Evolutionary conservation across 2,329 filamentous ascomycete genomes (phyloP), one percentile per base, ranked within the genome.

Genomic region (Penicillium freii): DNA sequence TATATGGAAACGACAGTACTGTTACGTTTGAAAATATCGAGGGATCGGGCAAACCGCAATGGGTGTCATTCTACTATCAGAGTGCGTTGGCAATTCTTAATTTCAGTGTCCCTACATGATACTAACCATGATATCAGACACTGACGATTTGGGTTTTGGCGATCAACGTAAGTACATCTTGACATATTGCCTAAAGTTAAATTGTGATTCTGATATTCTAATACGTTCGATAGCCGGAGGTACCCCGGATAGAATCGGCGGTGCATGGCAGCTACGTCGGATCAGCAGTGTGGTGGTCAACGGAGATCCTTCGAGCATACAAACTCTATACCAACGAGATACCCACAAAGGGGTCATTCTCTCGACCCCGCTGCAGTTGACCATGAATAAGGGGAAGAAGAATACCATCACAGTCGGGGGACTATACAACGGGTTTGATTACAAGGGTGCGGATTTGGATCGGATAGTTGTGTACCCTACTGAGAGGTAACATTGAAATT

Each of bases 261-360:
- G 84, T 0, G 71, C 75, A 0, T 87, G 84, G 84, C 82, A 85
- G 59, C 72, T 87, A 6, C 79, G 84, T 5, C 79, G 84, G 10
- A 82, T 87, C 55, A 81, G 80, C 64, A 85, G 84, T 47, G 84
- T 87, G 2, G 73, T 85, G 0, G 81, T 87, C 2, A 87, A 85
- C 59, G 80, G 77, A 3, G 75, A 78, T 50, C 78, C 73, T 0
- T 74, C 81, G 46, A 75, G 77, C 27, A 73, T 83, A 3, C 73
- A 83, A 60, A 80, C 80, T 7, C 65, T 84, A 21, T 82, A 77
- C 62, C 80, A 83, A 71, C 74, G 82, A 44, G 81, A 86, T 56
- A 82, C 81, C 1, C 80, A 84, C 64, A 87, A 87, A 71, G 82
- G 84, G 0, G 80, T 87, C 13, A 78, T 87, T 23, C 62, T 87